Evolutionary conservation across 2,329 filamentous ascomycete genomes (phyloP).

Genomic region (Botrytis pseudocinerea): DNA sequence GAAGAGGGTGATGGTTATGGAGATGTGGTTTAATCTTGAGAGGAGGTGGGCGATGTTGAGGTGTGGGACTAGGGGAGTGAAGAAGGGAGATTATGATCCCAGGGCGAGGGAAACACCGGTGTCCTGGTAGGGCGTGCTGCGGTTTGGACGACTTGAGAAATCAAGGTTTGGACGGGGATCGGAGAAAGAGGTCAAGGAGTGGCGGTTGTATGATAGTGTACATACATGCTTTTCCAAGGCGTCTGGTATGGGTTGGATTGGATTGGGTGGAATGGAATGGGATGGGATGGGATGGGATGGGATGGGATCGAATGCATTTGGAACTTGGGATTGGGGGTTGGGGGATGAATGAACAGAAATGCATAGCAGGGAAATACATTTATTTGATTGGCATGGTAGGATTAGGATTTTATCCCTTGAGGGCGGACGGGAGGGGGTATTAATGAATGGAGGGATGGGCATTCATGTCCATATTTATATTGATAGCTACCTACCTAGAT

Average conservation of each 20-base stretch:
- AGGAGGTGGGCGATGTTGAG: conserved; percentile 35
- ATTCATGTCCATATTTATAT: neutral
- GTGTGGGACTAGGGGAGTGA: conserved; percentile 37
- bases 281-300: no score
- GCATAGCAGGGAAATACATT: neutral
- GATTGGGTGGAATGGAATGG: no score
- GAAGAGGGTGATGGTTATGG: conserved; percentile 40
- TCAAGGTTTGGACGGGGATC: neutral
- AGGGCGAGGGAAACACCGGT: conserved; percentile 33
- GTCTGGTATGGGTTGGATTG: neutral
- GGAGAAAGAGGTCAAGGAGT: neutral
- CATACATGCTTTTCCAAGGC: neutral
- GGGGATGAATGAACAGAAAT: neutral
- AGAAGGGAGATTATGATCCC: conserved; percentile 33
- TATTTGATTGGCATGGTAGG: neutral
- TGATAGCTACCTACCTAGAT: neutral
- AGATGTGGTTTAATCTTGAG: conserved; percentile 40
- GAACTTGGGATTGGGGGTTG: neutral
- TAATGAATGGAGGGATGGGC: neutral
- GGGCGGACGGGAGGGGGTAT: neutral
- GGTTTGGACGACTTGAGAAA: neutral
- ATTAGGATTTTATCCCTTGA: neutral
- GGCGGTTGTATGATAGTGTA: conserved; percentile 5
- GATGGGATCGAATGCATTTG: neutral
- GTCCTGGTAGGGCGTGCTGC: conserved; percentile 26